These are phyloP conservation scores for Echinochloa phyllopogon DNA, from an alignment of 176 grass and related monocot species.

Conservation along the genomic window DNA sequence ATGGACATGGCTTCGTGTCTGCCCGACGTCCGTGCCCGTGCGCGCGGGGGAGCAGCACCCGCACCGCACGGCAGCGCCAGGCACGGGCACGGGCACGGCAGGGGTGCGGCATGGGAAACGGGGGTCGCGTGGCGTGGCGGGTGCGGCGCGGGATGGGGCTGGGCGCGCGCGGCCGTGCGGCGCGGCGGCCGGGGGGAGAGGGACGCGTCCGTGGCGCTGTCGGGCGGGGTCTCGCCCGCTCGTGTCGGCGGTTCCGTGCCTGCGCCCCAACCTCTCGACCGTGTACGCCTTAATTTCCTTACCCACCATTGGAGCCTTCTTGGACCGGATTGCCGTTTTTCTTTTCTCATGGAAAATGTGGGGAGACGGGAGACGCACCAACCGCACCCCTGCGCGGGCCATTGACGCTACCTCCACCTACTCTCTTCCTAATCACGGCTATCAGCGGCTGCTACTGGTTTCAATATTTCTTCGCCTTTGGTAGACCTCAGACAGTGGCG, in stretches of 20 bases:
- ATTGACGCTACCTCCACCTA: neutral
- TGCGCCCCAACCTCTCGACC: conserved; percentile 36
- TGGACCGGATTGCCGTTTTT: neutral
- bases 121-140: neutral
- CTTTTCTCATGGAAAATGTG: neutral
- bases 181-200: neutral
- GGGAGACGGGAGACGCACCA: neutral
- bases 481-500: neutral
- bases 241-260: conserved; percentile 29
- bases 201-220: conserved; percentile 42
- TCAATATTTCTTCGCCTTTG: no score
- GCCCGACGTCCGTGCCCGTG: neutral
- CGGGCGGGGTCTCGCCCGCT: neutral
- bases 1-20: no score
- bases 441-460: neutral
- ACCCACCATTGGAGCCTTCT: neutral
- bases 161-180: neutral
- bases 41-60: neutral
- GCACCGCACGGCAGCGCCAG: neutral
- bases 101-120: neutral
- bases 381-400: neutral
- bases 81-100: neutral
- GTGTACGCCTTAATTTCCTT: neutral
- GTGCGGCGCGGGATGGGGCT: neutral
- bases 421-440: neutral